phyloP scores from a whole-genome alignment of 1,284 basidiomycete species.

The Austroboletus niveus region DNA sequence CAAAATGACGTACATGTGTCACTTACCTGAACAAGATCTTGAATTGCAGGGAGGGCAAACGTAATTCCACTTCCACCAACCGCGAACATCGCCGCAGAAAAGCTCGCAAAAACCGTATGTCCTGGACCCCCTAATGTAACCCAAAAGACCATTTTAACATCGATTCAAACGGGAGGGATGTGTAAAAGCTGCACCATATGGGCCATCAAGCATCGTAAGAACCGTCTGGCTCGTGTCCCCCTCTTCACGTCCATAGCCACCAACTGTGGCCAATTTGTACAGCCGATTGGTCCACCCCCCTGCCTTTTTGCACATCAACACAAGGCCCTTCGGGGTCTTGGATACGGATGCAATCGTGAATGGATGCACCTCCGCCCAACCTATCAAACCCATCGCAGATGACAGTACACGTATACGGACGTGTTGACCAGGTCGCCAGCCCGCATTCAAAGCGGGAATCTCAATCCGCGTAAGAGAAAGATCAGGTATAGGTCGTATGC shows the following conservation, averaged over 20 bases:
- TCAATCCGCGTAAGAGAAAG: conserved; percentile 60
- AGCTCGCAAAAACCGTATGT: conserved; percentile 59
- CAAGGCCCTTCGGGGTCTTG: conserved; percentile 49
- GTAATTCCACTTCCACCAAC: conserved; percentile 76
- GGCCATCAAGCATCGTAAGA: conserved; percentile 68
- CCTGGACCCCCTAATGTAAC: conserved; percentile 54
- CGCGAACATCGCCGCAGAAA: conserved; percentile 67
- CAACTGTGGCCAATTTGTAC: conserved; percentile 52
- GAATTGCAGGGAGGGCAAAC: conserved; percentile 60
- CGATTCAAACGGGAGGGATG: neutral
- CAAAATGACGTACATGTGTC: neutral
- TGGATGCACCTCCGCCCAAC: conserved; percentile 69
- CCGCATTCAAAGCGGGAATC: conserved; percentile 60
- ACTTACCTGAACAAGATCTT: conserved; percentile 60
- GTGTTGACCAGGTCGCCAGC: conserved; percentile 85
- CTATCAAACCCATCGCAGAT: conserved; percentile 53
- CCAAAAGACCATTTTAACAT: neutral
- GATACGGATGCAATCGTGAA: conserved; percentile 70
- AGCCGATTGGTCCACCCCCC: conserved; percentile 66
- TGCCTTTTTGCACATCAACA: conserved; percentile 62
- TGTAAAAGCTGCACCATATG: conserved; percentile 54
- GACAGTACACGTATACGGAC: conserved; percentile 71
- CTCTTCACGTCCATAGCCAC: conserved; percentile 42
- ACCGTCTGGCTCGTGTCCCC: conserved; percentile 40
- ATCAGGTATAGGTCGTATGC: conserved; percentile 54